Conservation (phyloP, 345 rosid species). For the Ceriops tagal region DNA sequence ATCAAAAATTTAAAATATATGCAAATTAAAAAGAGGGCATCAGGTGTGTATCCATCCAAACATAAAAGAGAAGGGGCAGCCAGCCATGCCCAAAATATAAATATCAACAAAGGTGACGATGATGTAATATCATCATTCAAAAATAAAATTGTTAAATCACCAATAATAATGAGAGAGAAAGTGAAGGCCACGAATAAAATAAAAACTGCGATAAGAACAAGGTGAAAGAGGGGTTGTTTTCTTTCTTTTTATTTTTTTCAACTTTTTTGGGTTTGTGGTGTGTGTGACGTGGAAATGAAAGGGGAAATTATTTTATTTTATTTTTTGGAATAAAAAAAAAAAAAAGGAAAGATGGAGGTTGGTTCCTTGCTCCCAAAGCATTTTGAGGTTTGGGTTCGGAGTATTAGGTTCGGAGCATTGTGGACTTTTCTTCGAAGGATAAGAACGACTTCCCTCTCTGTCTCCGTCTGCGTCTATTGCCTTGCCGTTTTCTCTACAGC, state of each 20-base stretch:
- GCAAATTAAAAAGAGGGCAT: not conserved
- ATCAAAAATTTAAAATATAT: not conserved
- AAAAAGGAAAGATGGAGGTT: slow-evolving; percentile 1
- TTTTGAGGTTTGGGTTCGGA: slow-evolving; percentile 38
- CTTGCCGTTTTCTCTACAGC: slow-evolving; percentile 15
- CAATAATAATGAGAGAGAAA: not conserved
- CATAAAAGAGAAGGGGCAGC: not conserved
- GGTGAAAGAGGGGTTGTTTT: not conserved
- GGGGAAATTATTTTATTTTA: too few relatives aligned
- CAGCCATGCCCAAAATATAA: not conserved
- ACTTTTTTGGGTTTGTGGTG: too few relatives aligned
- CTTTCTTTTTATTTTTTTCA: too few relatives aligned
- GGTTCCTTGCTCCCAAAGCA: slow-evolving; percentile 17
- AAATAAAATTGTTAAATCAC: not conserved
- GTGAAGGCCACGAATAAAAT: not conserved
- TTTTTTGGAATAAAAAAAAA: not conserved
- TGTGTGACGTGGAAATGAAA: not conserved
- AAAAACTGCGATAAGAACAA: not conserved
- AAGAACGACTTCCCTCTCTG: slow-evolving; percentile 47
- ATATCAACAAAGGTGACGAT: too few relatives aligned
- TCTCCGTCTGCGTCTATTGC: not conserved
- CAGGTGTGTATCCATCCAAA: not conserved
- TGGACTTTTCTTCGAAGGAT: slow-evolving; percentile 43
- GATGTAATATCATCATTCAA: too few relatives aligned
- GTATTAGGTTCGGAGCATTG: slow-evolving; percentile 28